Evolutionary conservation across 2,329 filamentous ascomycete genomes (phyloP).

Genomic region (Alternaria sp.): DNA sequence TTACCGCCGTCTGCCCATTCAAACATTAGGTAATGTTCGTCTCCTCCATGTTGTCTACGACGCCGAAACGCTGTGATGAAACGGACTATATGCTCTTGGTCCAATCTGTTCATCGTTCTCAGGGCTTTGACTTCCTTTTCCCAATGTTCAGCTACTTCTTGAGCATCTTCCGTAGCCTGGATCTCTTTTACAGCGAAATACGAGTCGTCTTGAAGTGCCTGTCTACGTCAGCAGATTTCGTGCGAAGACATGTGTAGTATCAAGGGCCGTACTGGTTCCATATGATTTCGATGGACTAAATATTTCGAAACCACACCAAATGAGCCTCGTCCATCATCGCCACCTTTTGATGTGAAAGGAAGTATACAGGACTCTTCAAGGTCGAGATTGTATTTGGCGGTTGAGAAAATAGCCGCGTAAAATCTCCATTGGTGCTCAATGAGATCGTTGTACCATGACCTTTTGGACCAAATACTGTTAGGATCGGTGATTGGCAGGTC

Average conservation of each 20-base stretch:
- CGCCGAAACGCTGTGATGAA: slow-evolving; percentile 28
- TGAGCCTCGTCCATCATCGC: background rate
- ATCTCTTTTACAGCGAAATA: slow-evolving; percentile 25
- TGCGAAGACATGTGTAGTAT: background rate
- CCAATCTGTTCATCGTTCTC: slow-evolving; percentile 23
- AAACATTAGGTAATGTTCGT: slow-evolving; percentile 28
- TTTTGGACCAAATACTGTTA: too few species aligned
- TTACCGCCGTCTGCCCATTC: slow-evolving; percentile 37
- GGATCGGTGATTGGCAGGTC: too few species aligned
- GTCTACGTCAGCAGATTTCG: background rate
- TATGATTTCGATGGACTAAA: slow-evolving; percentile 16
- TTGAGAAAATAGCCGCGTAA: background rate
- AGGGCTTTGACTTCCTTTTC: slow-evolving; percentile 22
- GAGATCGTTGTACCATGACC: background rate
- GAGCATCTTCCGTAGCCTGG: slow-evolving; percentile 1
- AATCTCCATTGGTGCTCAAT: background rate
- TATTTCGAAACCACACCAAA: slow-evolving; percentile 22
- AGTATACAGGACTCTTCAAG: background rate
- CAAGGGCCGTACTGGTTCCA: slow-evolving; percentile 1
- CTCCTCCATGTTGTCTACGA: background rate
- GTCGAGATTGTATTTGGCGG: background rate
- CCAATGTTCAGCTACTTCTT: slow-evolving; percentile 19
- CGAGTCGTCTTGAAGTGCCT: background rate
- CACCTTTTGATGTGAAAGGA: slow-evolving; percentile 6
- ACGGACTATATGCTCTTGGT: slow-evolving; percentile 26